phyloP scores from a whole-genome alignment of 169 alveolate genomes.

The Babesia ovis region DNA sequence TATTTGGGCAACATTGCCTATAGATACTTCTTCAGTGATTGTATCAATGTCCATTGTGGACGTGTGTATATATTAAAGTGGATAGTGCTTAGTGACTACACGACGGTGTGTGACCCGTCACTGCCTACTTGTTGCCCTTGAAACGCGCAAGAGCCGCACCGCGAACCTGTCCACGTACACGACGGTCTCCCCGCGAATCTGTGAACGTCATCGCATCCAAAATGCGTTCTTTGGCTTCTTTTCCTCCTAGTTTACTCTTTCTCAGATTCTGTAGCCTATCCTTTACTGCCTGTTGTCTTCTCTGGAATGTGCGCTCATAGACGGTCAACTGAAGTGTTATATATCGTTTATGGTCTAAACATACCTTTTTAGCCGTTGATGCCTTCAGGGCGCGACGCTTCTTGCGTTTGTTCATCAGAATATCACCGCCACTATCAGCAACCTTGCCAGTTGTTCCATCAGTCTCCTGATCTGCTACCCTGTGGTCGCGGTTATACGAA shows the following conservation, averaged over 20 bases:
- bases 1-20: conserved; percentile 26
- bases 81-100: conserved; percentile 1
- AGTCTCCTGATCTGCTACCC: neutral
- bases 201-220: conserved; percentile 39
- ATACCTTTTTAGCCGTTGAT: conserved; percentile 54
- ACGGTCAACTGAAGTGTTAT: conserved; percentile 22
- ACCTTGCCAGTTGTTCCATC: neutral
- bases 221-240: conserved; percentile 39
- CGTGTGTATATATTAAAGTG: neutral
- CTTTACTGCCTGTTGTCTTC: conserved; percentile 66
- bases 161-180: conserved; percentile 46
- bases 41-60: neutral
- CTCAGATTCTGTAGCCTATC: conserved; percentile 47
- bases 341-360: neutral
- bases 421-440: conserved; percentile 27
- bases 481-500: conserved; percentile 40
- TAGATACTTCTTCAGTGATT: conserved; percentile 37
- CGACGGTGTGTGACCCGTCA: neutral
- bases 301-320: conserved; percentile 53
- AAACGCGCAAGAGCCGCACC: conserved; percentile 68
- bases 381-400: conserved; percentile 28
- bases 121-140: conserved; percentile 12
- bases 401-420: conserved; percentile 40
- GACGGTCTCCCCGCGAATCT: conserved; percentile 33
- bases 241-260: conserved; percentile 12